These are phyloP conservation scores for Porcisia hertigi DNA, from an alignment of 208 protist species.

Conservation along the genomic window DNA sequence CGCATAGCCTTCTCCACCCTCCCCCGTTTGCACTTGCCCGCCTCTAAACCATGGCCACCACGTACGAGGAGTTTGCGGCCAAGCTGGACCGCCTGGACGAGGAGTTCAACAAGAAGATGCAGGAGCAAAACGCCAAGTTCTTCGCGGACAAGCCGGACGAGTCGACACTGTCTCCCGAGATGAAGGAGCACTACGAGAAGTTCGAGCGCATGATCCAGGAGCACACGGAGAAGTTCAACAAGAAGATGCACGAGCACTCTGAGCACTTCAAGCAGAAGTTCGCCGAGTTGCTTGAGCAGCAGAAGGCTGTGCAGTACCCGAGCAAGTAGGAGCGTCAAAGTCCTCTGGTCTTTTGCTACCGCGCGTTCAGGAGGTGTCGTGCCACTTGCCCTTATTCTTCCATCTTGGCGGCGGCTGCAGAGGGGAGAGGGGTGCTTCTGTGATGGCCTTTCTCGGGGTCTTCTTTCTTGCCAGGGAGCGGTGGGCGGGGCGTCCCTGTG, in stretches of 20 bases:
- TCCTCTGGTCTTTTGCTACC: no score
- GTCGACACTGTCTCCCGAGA: conserved; percentile 87
- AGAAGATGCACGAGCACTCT: conserved; percentile 92
- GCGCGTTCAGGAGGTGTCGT: no score
- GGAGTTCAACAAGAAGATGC: conserved; percentile 92
- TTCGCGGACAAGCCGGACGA: conserved; percentile 92
- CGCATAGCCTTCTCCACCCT: neutral
- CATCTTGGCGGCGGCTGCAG: no score
- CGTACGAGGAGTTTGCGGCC: conserved; percentile 84
- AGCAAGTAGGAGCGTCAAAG: conserved; percentile 53
- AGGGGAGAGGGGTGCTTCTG: no score
- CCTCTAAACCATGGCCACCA: conserved; percentile 75
- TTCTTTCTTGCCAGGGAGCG: no score
- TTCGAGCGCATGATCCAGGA: conserved; percentile 94
- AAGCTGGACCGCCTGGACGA: conserved; percentile 92
- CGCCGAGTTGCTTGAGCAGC: conserved; percentile 88
- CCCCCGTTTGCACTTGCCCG: conserved; percentile 5
- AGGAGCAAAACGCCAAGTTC: conserved; percentile 93
- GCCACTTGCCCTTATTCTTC: no score
- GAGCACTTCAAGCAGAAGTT: conserved; percentile 93
- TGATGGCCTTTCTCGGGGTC: no score
- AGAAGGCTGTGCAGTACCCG: conserved; percentile 92
- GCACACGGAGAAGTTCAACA: conserved; percentile 93
- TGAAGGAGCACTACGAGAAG: conserved; percentile 93
- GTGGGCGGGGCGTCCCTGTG: no score